These are phyloP conservation scores for Ustilago lituana DNA, from an alignment of 1,284 basidiomycete genomes.

Conservation along the genomic window DNA sequence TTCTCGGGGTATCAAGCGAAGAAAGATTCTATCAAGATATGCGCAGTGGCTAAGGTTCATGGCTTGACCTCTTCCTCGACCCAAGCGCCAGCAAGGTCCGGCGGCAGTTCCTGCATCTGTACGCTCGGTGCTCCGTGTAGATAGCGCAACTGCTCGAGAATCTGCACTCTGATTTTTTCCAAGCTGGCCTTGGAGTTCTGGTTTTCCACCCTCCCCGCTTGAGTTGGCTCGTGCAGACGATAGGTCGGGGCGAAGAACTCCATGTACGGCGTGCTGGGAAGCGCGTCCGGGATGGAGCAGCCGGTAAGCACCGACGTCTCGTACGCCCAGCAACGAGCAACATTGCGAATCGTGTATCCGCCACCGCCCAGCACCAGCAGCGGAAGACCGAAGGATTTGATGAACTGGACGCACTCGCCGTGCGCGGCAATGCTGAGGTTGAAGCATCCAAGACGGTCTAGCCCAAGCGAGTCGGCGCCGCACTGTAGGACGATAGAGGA, in stretches of 20 bases:
- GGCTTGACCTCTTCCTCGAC: conserved; percentile 73
- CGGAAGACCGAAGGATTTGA: conserved; percentile 89
- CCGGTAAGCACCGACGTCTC: conserved; percentile 85
- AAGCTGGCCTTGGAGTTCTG: conserved; percentile 79
- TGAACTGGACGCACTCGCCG: conserved; percentile 96
- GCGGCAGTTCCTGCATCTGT: conserved; percentile 94
- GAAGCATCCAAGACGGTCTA: conserved; percentile 94
- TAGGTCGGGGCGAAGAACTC: conserved; percentile 92
- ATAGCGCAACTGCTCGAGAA: conserved; percentile 90
- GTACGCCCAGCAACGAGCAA: conserved; percentile 98
- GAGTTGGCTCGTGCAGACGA: conserved; percentile 90
- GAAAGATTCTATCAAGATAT: not conserved
- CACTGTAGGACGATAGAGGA: conserved; percentile 94
- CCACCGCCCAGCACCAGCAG: conserved; percentile 91
- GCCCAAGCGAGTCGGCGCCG: conserved; percentile 94
- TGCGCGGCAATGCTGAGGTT: conserved; percentile 99
- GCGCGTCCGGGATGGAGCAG: conserved; percentile 81
- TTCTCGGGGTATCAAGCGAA: conserved; percentile 11
- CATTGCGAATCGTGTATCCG: conserved; percentile 89
- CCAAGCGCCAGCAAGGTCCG: conserved; percentile 82
- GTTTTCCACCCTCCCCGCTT: conserved; percentile 85
- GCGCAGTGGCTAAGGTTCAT: too few relatives aligned
- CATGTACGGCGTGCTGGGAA: conserved; percentile 90
- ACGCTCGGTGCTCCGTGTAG: conserved; percentile 95
- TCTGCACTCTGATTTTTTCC: conserved; percentile 84